Evolutionary conservation across 768 basidiomycete genomes (phyloP).

Genomic region (Thelephora ganbajun): DNA sequence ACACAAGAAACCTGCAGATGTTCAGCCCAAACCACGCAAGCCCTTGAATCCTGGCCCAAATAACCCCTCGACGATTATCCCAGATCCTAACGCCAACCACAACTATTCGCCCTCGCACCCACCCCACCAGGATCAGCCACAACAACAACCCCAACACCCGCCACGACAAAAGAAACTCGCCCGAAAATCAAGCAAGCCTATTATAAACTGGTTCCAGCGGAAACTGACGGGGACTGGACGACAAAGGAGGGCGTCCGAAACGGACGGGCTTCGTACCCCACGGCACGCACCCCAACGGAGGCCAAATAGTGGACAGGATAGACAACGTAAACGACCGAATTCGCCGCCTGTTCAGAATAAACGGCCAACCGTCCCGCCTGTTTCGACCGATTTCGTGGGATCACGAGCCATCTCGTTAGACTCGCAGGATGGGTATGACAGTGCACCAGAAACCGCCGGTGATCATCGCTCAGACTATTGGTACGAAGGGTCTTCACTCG

Average conservation of each 20-base stretch:
- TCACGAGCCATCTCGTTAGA: slow-evolving; percentile 41
- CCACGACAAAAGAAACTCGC: slow-evolving; percentile 47
- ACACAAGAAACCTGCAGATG: neutral
- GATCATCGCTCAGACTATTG: slow-evolving; percentile 29
- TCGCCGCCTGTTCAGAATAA: slow-evolving; percentile 10
- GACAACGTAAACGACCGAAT: slow-evolving; percentile 12
- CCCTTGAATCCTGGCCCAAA: neutral
- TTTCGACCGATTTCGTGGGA: slow-evolving; percentile 11
- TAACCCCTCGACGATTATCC: neutral
- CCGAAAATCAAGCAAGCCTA: slow-evolving; percentile 66
- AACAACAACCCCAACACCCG: slow-evolving; percentile 15
- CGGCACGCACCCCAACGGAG: slow-evolving; percentile 2
- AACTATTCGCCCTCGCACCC: neutral
- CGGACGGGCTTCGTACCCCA: slow-evolving; percentile 8
- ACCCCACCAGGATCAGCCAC: neutral
- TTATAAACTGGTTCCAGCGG: slow-evolving; percentile 83
- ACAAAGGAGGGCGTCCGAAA: slow-evolving; percentile 33
- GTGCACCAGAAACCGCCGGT: slow-evolving; percentile 17
- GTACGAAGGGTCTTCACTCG: slow-evolving; percentile 44
- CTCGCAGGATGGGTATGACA: slow-evolving; percentile 34
- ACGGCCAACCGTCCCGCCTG: slow-evolving; percentile 8
- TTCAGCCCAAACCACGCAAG: neutral
- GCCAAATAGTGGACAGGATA: slow-evolving; percentile 10
- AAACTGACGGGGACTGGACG: slow-evolving; percentile 64
- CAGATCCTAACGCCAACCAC: neutral